phyloP scores from a whole-genome alignment of 139 green algal genomes.

The Coelastrella sp. region DNA sequence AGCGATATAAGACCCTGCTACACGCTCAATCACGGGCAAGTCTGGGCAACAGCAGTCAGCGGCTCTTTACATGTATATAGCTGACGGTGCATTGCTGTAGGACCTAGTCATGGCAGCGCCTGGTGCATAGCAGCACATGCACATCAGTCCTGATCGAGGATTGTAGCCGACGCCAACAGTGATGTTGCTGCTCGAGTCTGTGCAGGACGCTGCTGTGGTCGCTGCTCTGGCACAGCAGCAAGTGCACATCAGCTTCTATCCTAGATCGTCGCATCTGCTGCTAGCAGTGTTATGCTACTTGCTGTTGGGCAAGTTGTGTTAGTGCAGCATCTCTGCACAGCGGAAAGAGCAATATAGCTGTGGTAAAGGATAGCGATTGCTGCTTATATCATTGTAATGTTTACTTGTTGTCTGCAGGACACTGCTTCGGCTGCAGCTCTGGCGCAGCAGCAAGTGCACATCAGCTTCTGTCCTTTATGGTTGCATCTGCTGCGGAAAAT shows the following conservation, averaged over 20 bases:
- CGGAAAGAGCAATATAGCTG: background rate
- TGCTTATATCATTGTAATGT: background rate
- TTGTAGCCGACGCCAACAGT: no score
- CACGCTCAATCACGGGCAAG: no score
- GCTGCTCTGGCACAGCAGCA: constrained; percentile 36
- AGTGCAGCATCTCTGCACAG: background rate
- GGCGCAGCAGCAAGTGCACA: constrained; percentile 22
- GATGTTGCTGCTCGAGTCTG: no score
- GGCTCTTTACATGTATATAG: no score
- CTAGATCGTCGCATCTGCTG: no score
- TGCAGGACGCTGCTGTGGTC: constrained; percentile 41
- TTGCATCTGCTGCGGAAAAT: no score
- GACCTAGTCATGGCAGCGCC: no score
- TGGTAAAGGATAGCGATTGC: background rate
- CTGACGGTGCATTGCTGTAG: no score
- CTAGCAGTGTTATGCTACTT: no score
- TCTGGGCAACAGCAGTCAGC: no score
- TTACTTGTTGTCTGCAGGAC: constrained; percentile 5
- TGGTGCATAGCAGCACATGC: background rate
- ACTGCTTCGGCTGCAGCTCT: constrained; percentile 34
- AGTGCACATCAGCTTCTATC: constrained; percentile 3
- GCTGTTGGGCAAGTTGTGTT: no score
- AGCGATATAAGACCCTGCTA: background rate
- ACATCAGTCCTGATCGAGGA: background rate
- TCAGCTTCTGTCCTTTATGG: background rate